Conservation (phyloP, 2,329 filamentous ascomycete genomes). For the Hymenoscyphus repandus region DNA sequence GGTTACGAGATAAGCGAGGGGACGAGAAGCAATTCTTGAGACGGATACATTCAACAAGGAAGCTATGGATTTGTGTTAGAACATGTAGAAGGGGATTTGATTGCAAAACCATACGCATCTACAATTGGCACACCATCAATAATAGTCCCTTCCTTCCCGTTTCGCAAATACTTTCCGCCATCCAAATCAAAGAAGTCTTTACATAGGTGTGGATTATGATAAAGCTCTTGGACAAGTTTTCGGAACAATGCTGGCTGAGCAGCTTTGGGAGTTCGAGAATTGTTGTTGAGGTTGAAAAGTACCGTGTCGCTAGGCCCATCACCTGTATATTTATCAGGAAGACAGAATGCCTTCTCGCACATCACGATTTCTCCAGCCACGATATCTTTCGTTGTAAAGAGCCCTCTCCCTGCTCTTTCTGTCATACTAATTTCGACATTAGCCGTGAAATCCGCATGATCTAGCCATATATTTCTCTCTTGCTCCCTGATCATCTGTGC, state of each 20-base stretch:
- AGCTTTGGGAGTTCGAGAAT: conserved; percentile 9
- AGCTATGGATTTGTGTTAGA: conserved; percentile 3
- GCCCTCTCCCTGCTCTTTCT: conserved; percentile 3
- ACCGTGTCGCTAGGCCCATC: conserved; percentile 2
- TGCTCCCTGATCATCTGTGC: conserved; percentile 4
- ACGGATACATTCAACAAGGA: conserved; percentile 16
- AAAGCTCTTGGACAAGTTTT: conserved; percentile 10
- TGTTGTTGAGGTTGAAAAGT: conserved; percentile 16
- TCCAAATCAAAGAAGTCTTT: conserved; percentile 11
- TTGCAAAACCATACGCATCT: conserved; percentile 10
- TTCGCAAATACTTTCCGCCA: conserved; percentile 12
- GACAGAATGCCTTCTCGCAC: conserved; percentile 16
- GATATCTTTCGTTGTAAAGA: conserved; percentile 11
- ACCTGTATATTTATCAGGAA: conserved; percentile 11
- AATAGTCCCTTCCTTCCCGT: conserved; percentile 10
- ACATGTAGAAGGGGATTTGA: background rate
- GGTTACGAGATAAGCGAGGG: conserved; percentile 9
- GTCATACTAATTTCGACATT: conserved; percentile 4
- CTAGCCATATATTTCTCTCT: conserved; percentile 3
- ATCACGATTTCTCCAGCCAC: conserved; percentile 12
- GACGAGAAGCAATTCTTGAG: conserved; percentile 16
- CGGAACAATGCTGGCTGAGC: conserved; percentile 13
- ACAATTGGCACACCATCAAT: conserved; percentile 16
- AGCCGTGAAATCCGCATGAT: conserved; percentile 13
- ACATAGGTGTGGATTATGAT: conserved; percentile 5